These are phyloP conservation scores for Solanum pinnatisectum DNA, from an alignment of 257 asterid species.

Conservation along the genomic window DNA sequence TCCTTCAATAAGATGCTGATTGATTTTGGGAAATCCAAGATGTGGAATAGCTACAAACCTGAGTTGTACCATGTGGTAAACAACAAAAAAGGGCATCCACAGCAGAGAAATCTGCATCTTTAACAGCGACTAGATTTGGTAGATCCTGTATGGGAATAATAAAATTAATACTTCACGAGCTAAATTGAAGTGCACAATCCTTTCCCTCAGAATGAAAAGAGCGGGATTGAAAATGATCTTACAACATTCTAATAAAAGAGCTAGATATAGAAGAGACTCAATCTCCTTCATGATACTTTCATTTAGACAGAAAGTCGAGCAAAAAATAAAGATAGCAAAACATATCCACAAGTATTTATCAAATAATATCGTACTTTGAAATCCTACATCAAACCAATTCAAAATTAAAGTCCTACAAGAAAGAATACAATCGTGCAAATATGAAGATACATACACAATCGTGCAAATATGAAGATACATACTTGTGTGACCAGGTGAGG, in stretches of 20 bases:
- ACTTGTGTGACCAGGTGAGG: conserved; percentile 80
- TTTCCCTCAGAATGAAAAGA: neutral
- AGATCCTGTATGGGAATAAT: conserved; percentile 35
- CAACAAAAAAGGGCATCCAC: conserved; percentile 96
- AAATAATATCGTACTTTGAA: neutral
- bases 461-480: conserved; percentile 3
- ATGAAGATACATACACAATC: conserved; percentile 20
- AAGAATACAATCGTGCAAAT: neutral
- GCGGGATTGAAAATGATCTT: neutral
- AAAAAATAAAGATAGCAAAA: neutral
- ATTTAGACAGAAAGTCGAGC: neutral
- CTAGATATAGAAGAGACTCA: neutral
- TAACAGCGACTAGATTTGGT: conserved; percentile 78
- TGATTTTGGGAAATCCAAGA: neutral
- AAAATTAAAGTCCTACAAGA: neutral
- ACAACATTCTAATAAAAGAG: neutral
- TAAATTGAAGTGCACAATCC: neutral
- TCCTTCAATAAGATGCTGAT: neutral
- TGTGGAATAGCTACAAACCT: conserved; percentile 30
- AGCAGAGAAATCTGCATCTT: conserved; percentile 74
- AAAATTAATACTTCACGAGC: neutral
- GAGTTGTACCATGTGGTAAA: conserved; percentile 97
- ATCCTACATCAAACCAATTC: neutral
- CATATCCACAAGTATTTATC: neutral
- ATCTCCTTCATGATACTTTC: neutral